Evolutionary conservation across 2,329 filamentous ascomycete genomes (phyloP).

Genomic region (Sclerotiophoma versabilis): DNA sequence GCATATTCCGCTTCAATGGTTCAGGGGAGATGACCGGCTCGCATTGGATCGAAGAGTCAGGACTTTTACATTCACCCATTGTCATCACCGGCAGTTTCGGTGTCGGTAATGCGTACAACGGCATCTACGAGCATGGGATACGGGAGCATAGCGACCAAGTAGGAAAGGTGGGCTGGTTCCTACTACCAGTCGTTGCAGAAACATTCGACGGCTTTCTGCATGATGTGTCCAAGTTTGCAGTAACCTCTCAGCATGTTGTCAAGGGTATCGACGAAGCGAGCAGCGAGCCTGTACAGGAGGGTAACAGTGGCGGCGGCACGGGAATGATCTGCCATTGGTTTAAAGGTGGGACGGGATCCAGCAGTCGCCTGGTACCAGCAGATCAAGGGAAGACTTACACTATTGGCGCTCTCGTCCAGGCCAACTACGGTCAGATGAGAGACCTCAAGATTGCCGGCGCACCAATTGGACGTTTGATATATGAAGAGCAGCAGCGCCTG

Average conservation of each 20-base stretch:
- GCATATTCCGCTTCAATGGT: constrained; percentile 68
- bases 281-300: constrained; percentile 63
- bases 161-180: constrained; percentile 60
- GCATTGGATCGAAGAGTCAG: constrained; percentile 69
- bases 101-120: constrained; percentile 66
- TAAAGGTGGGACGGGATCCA: constrained; percentile 71
- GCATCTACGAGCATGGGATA: constrained; percentile 64
- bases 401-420: constrained; percentile 68
- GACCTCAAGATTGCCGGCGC: constrained; percentile 67
- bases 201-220: constrained; percentile 70
- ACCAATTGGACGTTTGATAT: constrained; percentile 66
- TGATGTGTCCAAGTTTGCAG: constrained; percentile 62
- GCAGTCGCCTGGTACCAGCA: constrained; percentile 60
- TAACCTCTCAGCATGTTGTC: constrained; percentile 63
- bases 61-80: constrained; percentile 65
- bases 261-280: constrained; percentile 61
- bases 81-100: constrained; percentile 66
- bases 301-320: constrained; percentile 71
- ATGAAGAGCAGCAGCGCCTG: constrained; percentile 54
- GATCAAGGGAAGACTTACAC: constrained; percentile 57
- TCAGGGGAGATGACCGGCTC: constrained; percentile 68
- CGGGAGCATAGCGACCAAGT: constrained; percentile 52
- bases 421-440: constrained; percentile 67
- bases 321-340: constrained; percentile 72
- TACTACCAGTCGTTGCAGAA: constrained; percentile 66